Evolutionary conservation across 106 monocot genomes (phyloP), one percentile per base, ranked within the genome.

Genomic region (Allium fistulosum): DNA sequence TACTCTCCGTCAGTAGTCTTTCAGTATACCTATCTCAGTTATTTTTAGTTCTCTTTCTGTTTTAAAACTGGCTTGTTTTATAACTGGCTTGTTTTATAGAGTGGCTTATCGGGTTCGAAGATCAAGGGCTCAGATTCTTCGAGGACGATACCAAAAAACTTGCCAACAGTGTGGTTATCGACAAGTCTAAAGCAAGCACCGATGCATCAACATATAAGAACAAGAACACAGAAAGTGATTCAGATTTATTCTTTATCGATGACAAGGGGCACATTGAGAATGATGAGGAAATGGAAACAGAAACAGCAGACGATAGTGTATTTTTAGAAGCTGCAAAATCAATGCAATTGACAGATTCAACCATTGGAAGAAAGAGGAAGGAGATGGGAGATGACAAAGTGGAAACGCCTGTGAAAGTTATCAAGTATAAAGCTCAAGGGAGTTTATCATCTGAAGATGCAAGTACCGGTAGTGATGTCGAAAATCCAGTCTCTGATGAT

Each of bases 1-100:
- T 76, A 61, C 91, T 79, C 85, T 95, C 45, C 83, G 95, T 95
- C 51, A 26, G 91, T 80, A 65, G 61, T 17, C 8, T 11, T 70
- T 11, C 18, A 9, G 48, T 53, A 62, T 47, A 45, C 48, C 7
- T 49, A 37, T 37, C 37, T 37, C 37, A 37, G 37, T 37, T 37
- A 37, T 37, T 37, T 37, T 37, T 37, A 37, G 1, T 37, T 37
- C 37, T 37, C 37, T 37, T 37, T 37, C 37, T 37, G 37, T 37
- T 37, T 37, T 37, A 37, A 4, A 37, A 37, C 37, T 37, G 37
- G 5, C 37, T 0, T 58, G 28, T 73, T 71, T 47, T 53, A 15
- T 81, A 95, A 37, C 37, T 37, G 37, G 5, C 37, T 0, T 58
- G 28, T 73, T 71, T 47, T 53, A 15, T 81, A 95, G 95, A 80